These are phyloP conservation scores for Cryptosporidium sp. DNA, from an alignment of 169 alveolate species.

Conservation along the genomic window DNA sequence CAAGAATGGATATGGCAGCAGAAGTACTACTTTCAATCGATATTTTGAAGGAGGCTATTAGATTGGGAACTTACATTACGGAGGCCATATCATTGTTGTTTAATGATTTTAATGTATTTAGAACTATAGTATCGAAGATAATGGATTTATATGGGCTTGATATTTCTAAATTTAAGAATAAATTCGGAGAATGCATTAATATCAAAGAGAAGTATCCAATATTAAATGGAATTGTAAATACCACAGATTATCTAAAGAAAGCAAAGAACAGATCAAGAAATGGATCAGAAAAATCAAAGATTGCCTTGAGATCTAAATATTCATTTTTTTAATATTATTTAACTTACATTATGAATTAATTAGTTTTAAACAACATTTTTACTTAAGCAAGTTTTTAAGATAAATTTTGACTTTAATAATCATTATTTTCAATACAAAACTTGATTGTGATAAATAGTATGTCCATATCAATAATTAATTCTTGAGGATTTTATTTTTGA, in stretches of 20 bases:
- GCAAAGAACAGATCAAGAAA: neutral
- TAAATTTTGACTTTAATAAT: too few relatives aligned
- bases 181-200: neutral
- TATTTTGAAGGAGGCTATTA: neutral
- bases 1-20: neutral
- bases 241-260: conserved; percentile 1
- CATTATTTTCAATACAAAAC: too few relatives aligned
- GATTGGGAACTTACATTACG: neutral
- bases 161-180: neutral
- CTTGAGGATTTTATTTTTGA: neutral
- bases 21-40: conserved; percentile 3
- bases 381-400: too few relatives aligned
- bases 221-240: neutral
- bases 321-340: neutral
- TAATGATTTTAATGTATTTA: neutral
- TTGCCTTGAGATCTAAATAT: neutral
- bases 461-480: too few relatives aligned
- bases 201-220: neutral
- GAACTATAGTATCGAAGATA: neutral
- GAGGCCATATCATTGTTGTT: neutral
- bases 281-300: neutral
- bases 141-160: neutral
- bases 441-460: too few relatives aligned
- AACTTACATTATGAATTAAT: too few relatives aligned
- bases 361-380: too few relatives aligned